Base-by-base conservation (phyloP, 2,329 filamentous ascomycete genomes). In the Exserohilum rostratum region DNA sequence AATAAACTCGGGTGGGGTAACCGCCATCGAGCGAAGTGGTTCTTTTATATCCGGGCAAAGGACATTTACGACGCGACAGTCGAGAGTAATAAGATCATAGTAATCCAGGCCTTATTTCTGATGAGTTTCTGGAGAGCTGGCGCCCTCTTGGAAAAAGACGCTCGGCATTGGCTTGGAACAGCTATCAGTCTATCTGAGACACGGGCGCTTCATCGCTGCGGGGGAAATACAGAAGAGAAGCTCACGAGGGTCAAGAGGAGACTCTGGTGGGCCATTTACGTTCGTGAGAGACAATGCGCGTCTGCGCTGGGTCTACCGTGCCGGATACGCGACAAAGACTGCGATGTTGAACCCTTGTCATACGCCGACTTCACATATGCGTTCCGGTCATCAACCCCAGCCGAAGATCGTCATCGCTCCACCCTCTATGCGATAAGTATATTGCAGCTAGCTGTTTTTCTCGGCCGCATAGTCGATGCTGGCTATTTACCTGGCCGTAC, bases 51-150 rank as follows among this genome's bases (percentile, higher is more conserved):
- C 2, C 69, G 79, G 1, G 80, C 82, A 0, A 79, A 82, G 53
- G 75, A 80, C 12, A 76, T 85, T 0, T 84, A 82, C 43, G 81
- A 85, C 55, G 79, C 80, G 0, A 82, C 83, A 22, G 81, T 77
- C 65, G 82, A 85, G 61, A 78, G 77, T 13, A 78, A 83, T 35
- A 80, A 80, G 37, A 72, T 82, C 0, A 78, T 75, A 0, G 76
- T 83, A 5, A 75, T 84, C 0, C 82, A 83, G 62, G 76, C 80
- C 0, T 61, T 85, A 1, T 84, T 85, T 58, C 66, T 85, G 27
- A 76, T 85, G 72, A 84, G 82, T 59, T 85, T 83, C 55, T 85
- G 82, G 82, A 73, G 82, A 15, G 80, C 79, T 6, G 79, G 79
- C 0, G 80, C 82, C 6, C 53, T 66, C 44, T 25, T 70, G 12